These are phyloP conservation scores for Irpex sp. DNA, from an alignment of 1,284 basidiomycete genomes.

Conservation along the genomic window DNA sequence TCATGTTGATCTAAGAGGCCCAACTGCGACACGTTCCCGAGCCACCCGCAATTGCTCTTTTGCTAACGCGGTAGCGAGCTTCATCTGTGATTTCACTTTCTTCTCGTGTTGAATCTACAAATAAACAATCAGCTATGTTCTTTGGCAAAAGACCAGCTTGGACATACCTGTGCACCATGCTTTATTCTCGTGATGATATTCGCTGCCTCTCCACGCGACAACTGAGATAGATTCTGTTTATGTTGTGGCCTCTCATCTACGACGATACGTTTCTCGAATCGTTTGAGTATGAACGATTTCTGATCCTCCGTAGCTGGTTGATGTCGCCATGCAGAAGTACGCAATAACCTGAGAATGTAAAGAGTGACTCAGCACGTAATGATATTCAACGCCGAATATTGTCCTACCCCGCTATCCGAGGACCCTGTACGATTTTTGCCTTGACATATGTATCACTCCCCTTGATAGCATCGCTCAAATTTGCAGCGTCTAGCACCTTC, in stretches of 20 bases:
- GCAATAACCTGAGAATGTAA: constrained; percentile 44
- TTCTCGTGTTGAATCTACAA: constrained; percentile 54
- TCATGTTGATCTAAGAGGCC: constrained; percentile 35
- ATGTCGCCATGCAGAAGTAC: constrained; percentile 73
- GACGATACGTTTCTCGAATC: constrained; percentile 39
- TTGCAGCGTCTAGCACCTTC: constrained; percentile 49
- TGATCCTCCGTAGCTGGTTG: constrained; percentile 67
- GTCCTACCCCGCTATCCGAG: constrained; percentile 42
- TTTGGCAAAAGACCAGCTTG: neutral
- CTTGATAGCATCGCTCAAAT: constrained; percentile 54
- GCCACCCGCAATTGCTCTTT: constrained; percentile 49
- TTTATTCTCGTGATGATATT: constrained; percentile 75
- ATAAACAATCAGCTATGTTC: neutral
- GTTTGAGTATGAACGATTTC: constrained; percentile 56
- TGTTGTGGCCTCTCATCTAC: neutral
- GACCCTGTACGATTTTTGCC: constrained; percentile 49
- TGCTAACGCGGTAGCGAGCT: constrained; percentile 28
- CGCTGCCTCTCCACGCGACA: constrained; percentile 79
- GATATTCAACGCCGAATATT: constrained; percentile 12
- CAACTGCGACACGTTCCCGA: constrained; percentile 57
- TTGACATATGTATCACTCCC: constrained; percentile 68
- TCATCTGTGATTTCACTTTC: constrained; percentile 41
- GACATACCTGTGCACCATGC: constrained; percentile 68
- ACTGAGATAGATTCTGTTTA: constrained; percentile 25
- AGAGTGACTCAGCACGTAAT: neutral